Percentiles rank a stretch among this genome's conserved stretches.
phyloP scores from a whole-genome alignment of 2,329 filamentous ascomycete species.

The Hypoxylon sp. region DNA sequence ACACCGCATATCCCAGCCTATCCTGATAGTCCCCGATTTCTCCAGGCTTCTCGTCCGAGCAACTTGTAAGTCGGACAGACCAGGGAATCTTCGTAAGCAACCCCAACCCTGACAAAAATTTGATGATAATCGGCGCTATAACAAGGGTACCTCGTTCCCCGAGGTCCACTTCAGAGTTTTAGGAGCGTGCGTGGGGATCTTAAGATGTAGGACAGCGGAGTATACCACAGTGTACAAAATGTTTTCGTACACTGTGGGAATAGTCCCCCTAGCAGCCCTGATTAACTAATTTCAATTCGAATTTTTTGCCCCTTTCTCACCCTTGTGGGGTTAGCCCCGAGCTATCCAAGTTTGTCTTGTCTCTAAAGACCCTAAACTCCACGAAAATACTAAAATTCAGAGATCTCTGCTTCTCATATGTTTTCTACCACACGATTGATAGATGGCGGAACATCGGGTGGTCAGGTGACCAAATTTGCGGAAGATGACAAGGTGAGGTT shows the following conservation, averaged over 20 bases:
- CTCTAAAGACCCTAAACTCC: neutral
- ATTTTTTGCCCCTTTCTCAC: neutral
- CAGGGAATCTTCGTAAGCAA: neutral
- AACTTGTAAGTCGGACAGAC: neutral
- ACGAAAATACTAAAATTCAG: neutral
- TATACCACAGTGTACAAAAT: neutral
- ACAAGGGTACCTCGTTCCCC: slow-evolving; percentile 22
- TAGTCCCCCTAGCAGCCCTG: slow-evolving; percentile 5
- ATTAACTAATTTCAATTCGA: neutral
- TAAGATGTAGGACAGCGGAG: slow-evolving; percentile 1
- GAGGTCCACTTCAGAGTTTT: slow-evolving; percentile 27
- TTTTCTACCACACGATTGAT: neutral
- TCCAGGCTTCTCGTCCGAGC: slow-evolving; percentile 10
- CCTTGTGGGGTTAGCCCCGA: neutral
- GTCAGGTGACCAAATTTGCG: slow-evolving; percentile 25
- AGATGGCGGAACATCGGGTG: slow-evolving; percentile 1
- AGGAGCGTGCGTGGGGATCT: slow-evolving; percentile 20
- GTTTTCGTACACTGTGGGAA: neutral
- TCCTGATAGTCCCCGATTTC: slow-evolving; percentile 9
- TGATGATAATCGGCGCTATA: slow-evolving; percentile 40
- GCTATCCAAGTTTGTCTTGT: neutral
- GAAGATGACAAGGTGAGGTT: slow-evolving; percentile 3
- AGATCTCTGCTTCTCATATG: neutral
- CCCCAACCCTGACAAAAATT: slow-evolving; percentile 31
- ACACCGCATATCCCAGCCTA: slow-evolving; percentile 10